Evolutionary conservation across 306 rosid species (phyloP), one percentile per base, ranked within the genome.

Genomic region (Quercus dentata): DNA sequence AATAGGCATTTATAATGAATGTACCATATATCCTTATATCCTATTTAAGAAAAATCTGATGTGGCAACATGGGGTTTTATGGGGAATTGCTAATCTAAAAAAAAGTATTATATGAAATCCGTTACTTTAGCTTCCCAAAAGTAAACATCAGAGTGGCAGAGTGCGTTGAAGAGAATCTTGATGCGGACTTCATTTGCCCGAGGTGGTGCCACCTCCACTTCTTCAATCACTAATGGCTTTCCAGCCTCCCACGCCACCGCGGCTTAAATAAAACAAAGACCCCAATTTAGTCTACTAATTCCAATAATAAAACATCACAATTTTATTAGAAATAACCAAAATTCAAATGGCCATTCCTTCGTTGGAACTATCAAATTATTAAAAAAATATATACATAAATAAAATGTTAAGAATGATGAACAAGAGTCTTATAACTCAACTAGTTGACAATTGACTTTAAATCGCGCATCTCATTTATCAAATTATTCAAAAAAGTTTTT

Each of bases 181-280:
- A 83, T 7, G 35, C 80, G 83, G 49, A 83, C 86, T 75, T 83
- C 86, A 49, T 70, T 55, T 5, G 75, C 57, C 56, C 71, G 83
- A 3, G 86, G 86, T 69, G 86, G 83, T 54, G 86, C 83, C 31
- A 83, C 83, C 75, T 83, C 83, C 58, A 83, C 81, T 61, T 79
- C 78, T 61, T 83, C 83, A 35, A 83, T 83, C 69, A 79, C 86
- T 41, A 83, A 67, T 44, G 83, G 86, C 78, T 83, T 79, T 21
- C 78, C 81, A 35, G 86, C 86, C 69, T 83, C 86, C 86, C 86
- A 83, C 41, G 86, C 78, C 69, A 79, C 80, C 35, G 83, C 86
- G 57, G 86, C 86, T 83, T 20, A 46, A 70, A 11, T 27, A 20
- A 67, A 35, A n/a, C 23, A 35, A 23, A 64, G 9, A 19, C 27